Base-by-base conservation (phyloP, 192 early-diverging fungal genomes). In the Backusella macrospora region DNA sequence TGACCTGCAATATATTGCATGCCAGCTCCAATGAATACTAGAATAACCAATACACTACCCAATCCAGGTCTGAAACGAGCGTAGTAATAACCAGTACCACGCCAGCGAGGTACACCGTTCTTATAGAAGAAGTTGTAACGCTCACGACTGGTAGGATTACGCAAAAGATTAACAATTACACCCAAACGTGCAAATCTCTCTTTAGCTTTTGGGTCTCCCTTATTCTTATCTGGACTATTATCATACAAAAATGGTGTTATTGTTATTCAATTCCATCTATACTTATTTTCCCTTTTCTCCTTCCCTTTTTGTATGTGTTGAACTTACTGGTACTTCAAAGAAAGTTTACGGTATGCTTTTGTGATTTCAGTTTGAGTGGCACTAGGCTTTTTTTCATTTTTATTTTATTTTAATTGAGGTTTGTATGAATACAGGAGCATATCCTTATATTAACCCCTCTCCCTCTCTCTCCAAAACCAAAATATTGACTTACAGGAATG, bases 121-220 rank as follows among this genome's bases (percentile, higher is more conserved):
- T 90, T 92, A 72, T 90, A 84, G 77, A 91, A 94, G 78, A 91
- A 92, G 80, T 94, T 87, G 78, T 94, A 94, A 38, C 91, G 84
- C 45, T 92, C 89, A 29, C 91, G 90, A 39, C 77, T 80, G 71
- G 81, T 81, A 29, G 78, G 65, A 71, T 90, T 85, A 40, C 92
- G 84, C 75, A 94, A 76, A 66, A 94, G 90, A 42, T 83, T 73
- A 38, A 87, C 88, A 34, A 92, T 86, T n/a, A 86, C 84, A 29
- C 86, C 85, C 9, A 92, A 76, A 38, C 88, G 83, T 6, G 89
- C 82, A 75, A 90, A 94, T 71, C 85, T 82, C 77, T 88, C 87
- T 74, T 87, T 73, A 18, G 83, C 85, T 9, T 78, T 78, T 39
- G 73, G 74, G 43, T 78, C 84, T 14, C 23, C n/a, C 43, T 82